Base-by-base conservation (phyloP, 768 basidiomycete genomes). In the Epithele typhae region DNA sequence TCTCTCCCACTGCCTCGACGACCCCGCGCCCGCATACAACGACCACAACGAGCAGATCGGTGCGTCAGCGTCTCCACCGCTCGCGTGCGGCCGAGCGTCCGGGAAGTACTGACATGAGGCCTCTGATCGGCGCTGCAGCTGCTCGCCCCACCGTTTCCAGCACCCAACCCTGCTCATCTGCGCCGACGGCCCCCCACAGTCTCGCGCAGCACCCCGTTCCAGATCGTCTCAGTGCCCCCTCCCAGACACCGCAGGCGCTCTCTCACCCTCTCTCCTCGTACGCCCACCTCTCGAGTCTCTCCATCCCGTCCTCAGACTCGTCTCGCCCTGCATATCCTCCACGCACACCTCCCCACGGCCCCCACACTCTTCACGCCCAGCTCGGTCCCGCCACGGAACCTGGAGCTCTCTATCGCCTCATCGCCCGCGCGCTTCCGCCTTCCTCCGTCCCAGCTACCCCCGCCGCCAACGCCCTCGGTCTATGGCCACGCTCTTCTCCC, bases 41-140 rank as follows among this genome's bases (percentile, higher is more conserved):
- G 49, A 45, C 27, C 8, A 30, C 27, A 30, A n/a, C n/a, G n/a
- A 15, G 30, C 9, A 37, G 44, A 42, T 40, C 45, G 41, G 50
- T 51, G 38, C 45, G 50, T 46, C 46, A n/a, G n/a, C n/a, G n/a
- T n/a, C n/a, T n/a, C n/a, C n/a, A 11, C 37, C 41, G 18, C 45
- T 51, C 50, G 50, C 45, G 50, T 51, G 50, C 50, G 41, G 46
- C n/a, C n/a, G n/a, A n/a, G n/a, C n/a, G n/a, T n/a, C n/a, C n/a
- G n/a, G n/a, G n/a, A n/a, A n/a, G 50, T 33, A 37, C 50, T 51
- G 41, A 51, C 50, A 51, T 51, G 50, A 51, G 45, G 50, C 50
- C 45, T n/a, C n/a, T n/a, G 41, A 51, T 51, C 50, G 50, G 35
- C 30, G n/a, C n/a, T 30, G 8, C 27, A 30, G 27, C 8, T 30